Base-by-base conservation (phyloP, 192 early-diverging fungal genomes). In the Coemansia sp. region DNA sequence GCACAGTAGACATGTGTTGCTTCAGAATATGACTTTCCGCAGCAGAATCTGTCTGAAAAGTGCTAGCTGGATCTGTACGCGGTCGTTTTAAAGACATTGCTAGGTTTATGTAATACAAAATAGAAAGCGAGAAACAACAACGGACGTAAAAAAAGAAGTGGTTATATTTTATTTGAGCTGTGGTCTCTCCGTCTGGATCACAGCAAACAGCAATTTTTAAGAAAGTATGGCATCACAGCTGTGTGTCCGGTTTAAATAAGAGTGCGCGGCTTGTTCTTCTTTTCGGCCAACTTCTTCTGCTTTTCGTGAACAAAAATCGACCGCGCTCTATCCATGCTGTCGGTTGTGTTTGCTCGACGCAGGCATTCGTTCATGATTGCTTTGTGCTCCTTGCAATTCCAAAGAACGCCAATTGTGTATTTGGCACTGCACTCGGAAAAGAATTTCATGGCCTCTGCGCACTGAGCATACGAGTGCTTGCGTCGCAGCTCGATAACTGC, bases 1-100 rank as follows among this genome's bases (percentile, higher is more conserved):
- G 87, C 14, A 93, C 95, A 15, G 97, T 95, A 21, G 98, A 83
- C 48, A 83, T 83, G 37, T 87, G 83, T 21, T 95, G 85, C 66
- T 87, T 33, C 30, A 33, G 8, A 33, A 33, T 33, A 33, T 33
- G 30, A 8, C 30, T 33, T 33, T 33, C 30, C 30, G 30, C 30
- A 33, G 30, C 30, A 33, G 8, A 8, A 33, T 33, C 30, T 33
- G 30, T 8, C 30, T 33, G 30, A 33, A 8, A 33, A 33, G 30
- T 8, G 30, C 30, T 33, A 8, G 4, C 8, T 33, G 30, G 4
- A 8, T 33, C 30, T 33, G 8, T 5, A 8, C 30, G 30, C 8
- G 30, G 30, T 3, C 30, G 30, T 33, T 33, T 33, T 33, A 33
- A 33, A 33, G 30, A 33, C 30, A 33, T 33, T 33, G 30, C 30